Conservation (phyloP, 1,139 yeast species). For the Kodamaea alishanica region DNA sequence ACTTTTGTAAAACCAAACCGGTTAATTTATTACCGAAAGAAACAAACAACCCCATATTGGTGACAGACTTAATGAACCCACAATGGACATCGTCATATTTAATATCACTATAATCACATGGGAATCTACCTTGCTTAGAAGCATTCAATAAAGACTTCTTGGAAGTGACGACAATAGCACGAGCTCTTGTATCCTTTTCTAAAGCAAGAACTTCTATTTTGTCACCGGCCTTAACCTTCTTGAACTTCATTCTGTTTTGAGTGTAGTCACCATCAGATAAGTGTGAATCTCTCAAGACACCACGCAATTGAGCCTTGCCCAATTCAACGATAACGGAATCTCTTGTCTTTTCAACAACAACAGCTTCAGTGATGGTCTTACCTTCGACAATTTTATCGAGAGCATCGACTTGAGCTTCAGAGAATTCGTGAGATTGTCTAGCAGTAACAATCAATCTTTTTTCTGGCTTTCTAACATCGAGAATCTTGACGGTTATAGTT, state of each 20-base stretch:
- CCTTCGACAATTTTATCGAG: constrained; percentile 57
- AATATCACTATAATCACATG: constrained; percentile 58
- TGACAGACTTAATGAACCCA: constrained; percentile 78
- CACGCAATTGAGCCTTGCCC: constrained; percentile 54
- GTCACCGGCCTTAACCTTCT: constrained; percentile 59
- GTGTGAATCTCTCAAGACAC: constrained; percentile 72
- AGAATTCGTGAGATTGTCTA: constrained; percentile 50
- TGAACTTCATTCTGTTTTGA: constrained; percentile 61
- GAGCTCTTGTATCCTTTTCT: constrained; percentile 61
- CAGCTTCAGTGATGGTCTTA: constrained; percentile 54
- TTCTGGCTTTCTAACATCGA: constrained; percentile 52
- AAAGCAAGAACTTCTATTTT: constrained; percentile 58
- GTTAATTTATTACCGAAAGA: constrained; percentile 77
- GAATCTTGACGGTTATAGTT: constrained; percentile 69
- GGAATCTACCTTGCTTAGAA: constrained; percentile 53
- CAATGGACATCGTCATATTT: constrained; percentile 41
- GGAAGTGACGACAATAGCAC: constrained; percentile 58
- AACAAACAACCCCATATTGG: constrained; percentile 77
- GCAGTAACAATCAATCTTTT: constrained; percentile 70
- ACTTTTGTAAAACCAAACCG: constrained; percentile 79
- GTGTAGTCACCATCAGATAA: constrained; percentile 72
- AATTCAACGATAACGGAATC: constrained; percentile 66
- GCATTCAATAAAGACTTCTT: constrained; percentile 68
- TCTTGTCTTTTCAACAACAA: constrained; percentile 75
- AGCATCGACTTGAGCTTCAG: constrained; percentile 46